These are phyloP conservation scores for Populus tremula DNA, from an alignment of 345 rosid species.

Conservation along the genomic window DNA sequence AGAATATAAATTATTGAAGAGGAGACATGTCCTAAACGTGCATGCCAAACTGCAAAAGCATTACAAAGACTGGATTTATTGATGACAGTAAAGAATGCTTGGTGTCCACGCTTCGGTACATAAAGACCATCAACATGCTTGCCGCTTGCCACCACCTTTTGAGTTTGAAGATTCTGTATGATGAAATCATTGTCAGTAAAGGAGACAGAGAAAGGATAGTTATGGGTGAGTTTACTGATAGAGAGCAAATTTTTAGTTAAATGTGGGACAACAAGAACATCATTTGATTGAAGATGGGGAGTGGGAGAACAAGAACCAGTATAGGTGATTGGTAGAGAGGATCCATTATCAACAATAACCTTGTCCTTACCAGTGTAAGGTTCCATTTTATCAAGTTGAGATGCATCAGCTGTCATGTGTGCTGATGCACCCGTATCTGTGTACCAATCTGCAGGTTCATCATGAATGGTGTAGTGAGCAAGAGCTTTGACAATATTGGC, in stretches of 20 bases:
- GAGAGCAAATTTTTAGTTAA: neutral
- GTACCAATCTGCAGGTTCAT: neutral
- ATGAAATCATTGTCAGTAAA: neutral
- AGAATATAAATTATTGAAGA: neutral
- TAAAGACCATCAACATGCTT: neutral
- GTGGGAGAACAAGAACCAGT: too few species aligned
- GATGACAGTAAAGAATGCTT: neutral
- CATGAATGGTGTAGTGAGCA: too few species aligned
- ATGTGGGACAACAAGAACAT: too few species aligned
- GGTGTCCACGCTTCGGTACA: neutral
- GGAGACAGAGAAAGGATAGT: neutral
- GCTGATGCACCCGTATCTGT: conserved; percentile 1
- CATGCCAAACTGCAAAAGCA: conserved; percentile 2
- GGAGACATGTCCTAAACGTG: conserved; percentile 2
- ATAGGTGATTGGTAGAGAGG: too few species aligned
- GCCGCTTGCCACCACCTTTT: neutral
- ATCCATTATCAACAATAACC: neutral
- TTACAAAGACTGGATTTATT: neutral
- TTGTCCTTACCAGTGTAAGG: conserved; percentile 7
- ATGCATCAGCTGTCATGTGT: neutral
- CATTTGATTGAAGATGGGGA: too few species aligned
- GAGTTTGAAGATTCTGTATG: neutral
- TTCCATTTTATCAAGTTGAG: neutral
- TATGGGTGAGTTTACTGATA: conserved; percentile 2
- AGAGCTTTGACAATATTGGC: neutral